Percentiles rank a stretch among this genome's conserved stretches.
These are phyloP conservation scores for Hippophae rhamnoides DNA, from an alignment of 306 rosid species.

Conservation along the genomic window DNA sequence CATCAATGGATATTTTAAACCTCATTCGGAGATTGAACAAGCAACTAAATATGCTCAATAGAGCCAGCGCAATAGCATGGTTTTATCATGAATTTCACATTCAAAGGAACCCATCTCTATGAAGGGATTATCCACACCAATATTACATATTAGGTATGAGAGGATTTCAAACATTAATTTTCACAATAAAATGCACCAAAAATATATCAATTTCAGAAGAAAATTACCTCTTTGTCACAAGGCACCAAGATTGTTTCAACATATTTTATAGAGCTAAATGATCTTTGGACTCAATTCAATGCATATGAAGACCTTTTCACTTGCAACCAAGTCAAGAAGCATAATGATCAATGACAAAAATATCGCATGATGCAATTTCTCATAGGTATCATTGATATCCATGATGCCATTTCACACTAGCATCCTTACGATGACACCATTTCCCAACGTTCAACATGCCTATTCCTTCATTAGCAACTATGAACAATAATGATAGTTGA, in stretches of 20 bases:
- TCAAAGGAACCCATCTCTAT: slow-evolving; percentile 14
- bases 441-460: no score
- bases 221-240: slow-evolving; percentile 13
- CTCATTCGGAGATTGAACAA: neutral
- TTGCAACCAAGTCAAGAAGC: no score
- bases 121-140: slow-evolving; percentile 10
- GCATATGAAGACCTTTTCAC: no score
- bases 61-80: no score
- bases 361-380: no score
- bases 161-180: slow-evolving; percentile 8
- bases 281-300: no score
- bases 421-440: no score
- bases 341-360: no score
- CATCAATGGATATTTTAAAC: slow-evolving; percentile 9
- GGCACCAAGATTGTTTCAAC: slow-evolving; percentile 14
- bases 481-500: no score
- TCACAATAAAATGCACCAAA: slow-evolving; percentile 12
- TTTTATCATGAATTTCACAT: slow-evolving; percentile 24
- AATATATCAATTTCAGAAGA: slow-evolving; percentile 19
- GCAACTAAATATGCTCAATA: slow-evolving; percentile 3
- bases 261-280: neutral
- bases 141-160: neutral
- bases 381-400: no score
- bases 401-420: no score
- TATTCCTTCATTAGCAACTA: no score